Evolutionary conservation across 1,284 basidiomycete species (phyloP), one percentile per base, ranked within the genome.

Genomic region (Leccinum fuscescens): DNA sequence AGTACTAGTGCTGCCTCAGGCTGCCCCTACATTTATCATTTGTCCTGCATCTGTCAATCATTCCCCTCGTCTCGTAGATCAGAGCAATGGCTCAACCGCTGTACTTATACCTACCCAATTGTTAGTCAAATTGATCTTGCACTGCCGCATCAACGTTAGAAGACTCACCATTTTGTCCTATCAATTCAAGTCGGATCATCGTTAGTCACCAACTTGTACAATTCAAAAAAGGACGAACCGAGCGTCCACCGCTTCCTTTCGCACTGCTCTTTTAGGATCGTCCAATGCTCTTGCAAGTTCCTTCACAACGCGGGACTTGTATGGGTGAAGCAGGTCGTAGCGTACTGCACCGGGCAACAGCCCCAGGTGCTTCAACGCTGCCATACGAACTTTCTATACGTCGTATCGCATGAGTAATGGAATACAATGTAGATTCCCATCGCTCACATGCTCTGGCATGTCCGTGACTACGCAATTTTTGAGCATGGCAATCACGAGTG

Each of bases 261-360:
- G 80, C 7, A 98, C 94, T 1, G 77, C 76, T 62, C 90, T 80
- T 69, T 89, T 90, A 3, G 90, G 90, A 75, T 98, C 96, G 72
- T 98, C 96, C 50, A 97, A 74, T 8, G 82, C 84, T 59, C 79
- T 82, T 0, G 82, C 89, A 27, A 99, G 80, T 58, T 89, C 86
- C 37, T 85, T 85, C 54, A 98, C 75, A 8, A 98, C 92, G 0
- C 72, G 74, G 1, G 81, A 65, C 74, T 92, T 96, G 68, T 85
- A 81, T 6, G 88, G 86, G 68, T 93, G 90, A 57, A 97, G 78
- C 22, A 88, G 77, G 66, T 92, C 89, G 73, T 91, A 95, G 53
- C 89, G 85, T 57, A 96, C 85, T 24, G 86, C 81, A 54, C 78
- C 82, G 0, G 93, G 94, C 54, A 98, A 74, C 8, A 85, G 76